phyloP scores from a whole-genome alignment of 805 yeast species.

The Yarrowia keelungensis region DNA sequence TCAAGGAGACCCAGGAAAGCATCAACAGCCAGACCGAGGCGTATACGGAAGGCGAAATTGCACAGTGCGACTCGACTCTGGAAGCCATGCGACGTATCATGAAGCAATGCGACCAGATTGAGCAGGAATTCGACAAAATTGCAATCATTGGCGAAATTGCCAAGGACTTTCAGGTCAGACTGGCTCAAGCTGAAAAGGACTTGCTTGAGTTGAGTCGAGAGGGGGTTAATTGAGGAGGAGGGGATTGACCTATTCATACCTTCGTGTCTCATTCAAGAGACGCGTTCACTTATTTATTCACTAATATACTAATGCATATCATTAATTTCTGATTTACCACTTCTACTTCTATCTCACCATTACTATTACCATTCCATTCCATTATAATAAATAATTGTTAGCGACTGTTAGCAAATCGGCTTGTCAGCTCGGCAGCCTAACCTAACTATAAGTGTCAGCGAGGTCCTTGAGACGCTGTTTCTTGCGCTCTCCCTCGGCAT shows the following conservation, averaged over 20 bases:
- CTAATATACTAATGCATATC: no score
- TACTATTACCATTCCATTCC: constrained; percentile 15
- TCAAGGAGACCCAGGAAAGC: constrained; percentile 42
- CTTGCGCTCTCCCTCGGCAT: constrained; percentile 12
- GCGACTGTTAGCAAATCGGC: background rate
- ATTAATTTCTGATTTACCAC: no score
- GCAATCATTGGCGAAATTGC: constrained; percentile 59
- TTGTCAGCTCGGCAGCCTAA: background rate
- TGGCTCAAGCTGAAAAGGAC: constrained; percentile 15
- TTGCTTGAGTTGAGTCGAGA: constrained; percentile 5
- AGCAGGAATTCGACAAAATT: constrained; percentile 59
- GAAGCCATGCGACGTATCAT: constrained; percentile 51
- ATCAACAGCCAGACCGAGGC: constrained; percentile 37
- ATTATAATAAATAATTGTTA: constrained; percentile 24
- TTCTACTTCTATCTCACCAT: background rate
- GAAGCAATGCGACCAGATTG: constrained; percentile 58
- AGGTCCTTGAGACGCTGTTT: background rate
- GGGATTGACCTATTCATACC: no score
- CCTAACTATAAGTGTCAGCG: constrained; percentile 4
- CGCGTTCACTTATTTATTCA: no score
- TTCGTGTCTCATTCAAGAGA: no score
- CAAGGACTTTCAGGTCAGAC: constrained; percentile 49
- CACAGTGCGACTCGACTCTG: constrained; percentile 46
- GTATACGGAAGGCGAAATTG: constrained; percentile 40
- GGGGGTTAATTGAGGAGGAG: no score